Evolutionary conservation across 2,329 filamentous ascomycete species (phyloP), one percentile per base, ranked within the genome.

Genomic region (Aspergillus alliaceus): DNA sequence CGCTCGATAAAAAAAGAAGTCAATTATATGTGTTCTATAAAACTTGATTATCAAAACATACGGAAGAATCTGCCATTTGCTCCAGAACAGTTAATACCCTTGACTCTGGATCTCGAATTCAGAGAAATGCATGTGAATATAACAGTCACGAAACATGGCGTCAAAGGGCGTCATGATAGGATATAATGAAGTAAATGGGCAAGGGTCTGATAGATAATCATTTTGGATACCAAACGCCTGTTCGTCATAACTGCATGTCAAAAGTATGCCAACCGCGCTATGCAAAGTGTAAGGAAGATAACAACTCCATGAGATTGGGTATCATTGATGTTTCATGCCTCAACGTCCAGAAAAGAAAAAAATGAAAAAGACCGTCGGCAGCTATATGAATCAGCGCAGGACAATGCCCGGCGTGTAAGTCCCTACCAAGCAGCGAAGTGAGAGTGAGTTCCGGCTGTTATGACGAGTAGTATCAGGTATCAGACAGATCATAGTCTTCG

Each of bases 211-310:
- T 55, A 59, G 53, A 53, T 50, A 54, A 56, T 47, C 59, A 39
- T 64, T 66, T 59, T 64, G 55, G 63, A 61, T 65, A 62, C 62
- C 61, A 66, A 71, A 74, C 72, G 69, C 72, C 72, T 62, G 62
- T 66, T 59, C 63, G 58, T 69, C 67, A 67, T 70, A 64, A 73
- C 65, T 66, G 64, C 63, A 71, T 66, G 63, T 68, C 63, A 64
- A 64, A 48, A 69, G 55, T 61, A 69, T 70, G 69, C 71, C 67
- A 68, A 70, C 70, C 71, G 64, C 71, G 72, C 71, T 75, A 75
- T 75, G 73, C 72, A 75, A 74, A 68, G 64, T 65, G 60, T 60
- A 61, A 64, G 57, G 53, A 60, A 60, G 60, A 55, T 27, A 63
- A 52, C 48, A 65, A 64, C 59, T 63, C 59, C 66, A 61, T 72